Conservation (phyloP, 2,329 filamentous ascomycete genomes). For the Ramularia endophylla region DNA sequence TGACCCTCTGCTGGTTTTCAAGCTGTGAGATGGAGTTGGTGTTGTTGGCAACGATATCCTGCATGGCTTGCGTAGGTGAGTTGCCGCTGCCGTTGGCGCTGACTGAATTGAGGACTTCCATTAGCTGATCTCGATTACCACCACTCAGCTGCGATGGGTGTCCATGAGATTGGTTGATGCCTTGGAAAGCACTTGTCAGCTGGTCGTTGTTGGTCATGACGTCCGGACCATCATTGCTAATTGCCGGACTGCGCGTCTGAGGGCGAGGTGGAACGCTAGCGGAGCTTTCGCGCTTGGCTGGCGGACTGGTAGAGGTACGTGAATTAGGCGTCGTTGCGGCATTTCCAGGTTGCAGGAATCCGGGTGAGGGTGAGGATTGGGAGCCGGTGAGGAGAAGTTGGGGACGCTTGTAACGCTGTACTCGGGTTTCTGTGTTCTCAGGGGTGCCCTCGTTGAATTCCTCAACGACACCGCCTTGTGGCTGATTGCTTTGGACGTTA, state of each 20-base stretch:
- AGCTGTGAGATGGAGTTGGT: too few relatives aligned
- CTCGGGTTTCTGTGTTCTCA: conserved; percentile 26
- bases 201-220: conserved; percentile 39
- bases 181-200: conserved; percentile 47
- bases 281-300: conserved; percentile 16
- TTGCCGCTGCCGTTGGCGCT: too few relatives aligned
- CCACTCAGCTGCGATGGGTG: too few relatives aligned
- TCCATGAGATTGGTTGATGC: conserved; percentile 30
- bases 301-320: conserved; percentile 22
- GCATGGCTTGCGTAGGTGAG: too few relatives aligned
- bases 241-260: conserved; percentile 24
- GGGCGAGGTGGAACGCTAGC: conserved; percentile 15
- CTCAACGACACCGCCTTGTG: conserved; percentile 57
- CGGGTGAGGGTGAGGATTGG: conserved; percentile 28
- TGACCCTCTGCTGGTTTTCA: too few relatives aligned
- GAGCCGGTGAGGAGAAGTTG: conserved; percentile 28
- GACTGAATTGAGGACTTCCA: too few relatives aligned
- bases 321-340: conserved; percentile 24
- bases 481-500: conserved; percentile 36
- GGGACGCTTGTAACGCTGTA: conserved; percentile 27
- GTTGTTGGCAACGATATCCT: too few relatives aligned
- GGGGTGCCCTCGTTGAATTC: conserved; percentile 44
- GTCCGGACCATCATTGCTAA: conserved; percentile 36
- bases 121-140: too few relatives aligned
- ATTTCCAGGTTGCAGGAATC: conserved; percentile 24